Base-by-base conservation (phyloP, 176 grass and related monocot species). In the Paspalum notatum region DNA sequence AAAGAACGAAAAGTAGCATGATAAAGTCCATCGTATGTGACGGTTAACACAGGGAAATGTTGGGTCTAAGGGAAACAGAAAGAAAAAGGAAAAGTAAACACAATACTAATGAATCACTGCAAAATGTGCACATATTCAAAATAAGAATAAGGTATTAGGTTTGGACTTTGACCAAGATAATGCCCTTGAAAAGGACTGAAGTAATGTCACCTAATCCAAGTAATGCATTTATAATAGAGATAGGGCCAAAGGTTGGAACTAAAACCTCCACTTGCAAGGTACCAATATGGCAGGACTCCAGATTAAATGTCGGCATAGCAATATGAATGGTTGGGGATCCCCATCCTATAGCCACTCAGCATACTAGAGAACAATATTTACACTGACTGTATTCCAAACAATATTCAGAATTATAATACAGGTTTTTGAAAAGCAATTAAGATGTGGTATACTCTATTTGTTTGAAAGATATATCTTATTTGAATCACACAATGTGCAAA, bases 231-330 rank as follows among this genome's bases (percentile, higher is more conserved):
- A 66, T 43, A 57, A 56, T 40, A 61, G 59, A 44, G 38, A 66
- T 24, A 72, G 1, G n/a, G 59, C 10, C 40, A 66, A 41, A 79
- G 37, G 56, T 4, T 72, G 58, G 62, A 74, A 80, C 68, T 58
- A 66, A n/a, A 68, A 45, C 77, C 18, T 3, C 47, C 64, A 22
- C 1, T 12, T 38, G 55, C 45, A 62, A 72, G 15, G 47, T 32
- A 55, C 22, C 11, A 64, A 58, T 46, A 69, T 37, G 55, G 17
- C 6, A 38, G 43, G 18, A 47, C 6, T 52, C 2, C 55, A 58
- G 5, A 69, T 58, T 16, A 20, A 46, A 32, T 14, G 11, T 22
- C 9, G 1, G 2, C 41, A 55, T 27, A 45, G 65, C 6, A 5
- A n/a, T 54, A 54, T 53, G 15, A 77, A 37, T 12, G 8, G 50